phyloP scores from a whole-genome alignment of 257 asterid species.

The Rauvolfia tetraphylla region DNA sequence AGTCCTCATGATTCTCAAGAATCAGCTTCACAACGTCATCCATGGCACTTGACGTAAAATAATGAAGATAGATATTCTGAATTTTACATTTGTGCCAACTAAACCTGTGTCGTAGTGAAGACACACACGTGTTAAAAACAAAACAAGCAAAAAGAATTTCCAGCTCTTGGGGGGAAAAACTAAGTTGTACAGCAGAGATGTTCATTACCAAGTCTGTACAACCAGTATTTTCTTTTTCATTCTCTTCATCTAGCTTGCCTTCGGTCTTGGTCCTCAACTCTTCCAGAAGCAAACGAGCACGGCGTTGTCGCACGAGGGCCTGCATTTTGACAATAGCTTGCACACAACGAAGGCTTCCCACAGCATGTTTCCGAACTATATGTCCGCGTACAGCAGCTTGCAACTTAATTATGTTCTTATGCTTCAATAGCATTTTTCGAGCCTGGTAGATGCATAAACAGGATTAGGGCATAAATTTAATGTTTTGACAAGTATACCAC shows the following conservation, averaged over 20 bases:
- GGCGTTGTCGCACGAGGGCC: slow-evolving; percentile 78
- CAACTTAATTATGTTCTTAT: slow-evolving; percentile 54
- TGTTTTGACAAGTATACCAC: slow-evolving; percentile 4
- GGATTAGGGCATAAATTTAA: slow-evolving; percentile 16
- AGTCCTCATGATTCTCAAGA: not conserved
- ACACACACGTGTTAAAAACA: not conserved
- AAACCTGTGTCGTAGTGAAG: not conserved
- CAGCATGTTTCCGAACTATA: slow-evolving; percentile 77
- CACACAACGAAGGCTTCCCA: slow-evolving; percentile 90
- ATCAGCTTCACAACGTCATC: not conserved
- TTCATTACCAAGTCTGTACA: slow-evolving; percentile 19
- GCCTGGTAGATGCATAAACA: slow-evolving; percentile 52
- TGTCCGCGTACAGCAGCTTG: slow-evolving; percentile 98
- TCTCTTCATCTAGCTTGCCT: slow-evolving; percentile 25
- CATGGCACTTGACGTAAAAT: not conserved
- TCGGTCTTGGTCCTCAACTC: slow-evolving; percentile 29
- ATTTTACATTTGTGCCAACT: not conserved
- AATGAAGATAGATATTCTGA: not conserved
- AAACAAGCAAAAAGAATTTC: not conserved
- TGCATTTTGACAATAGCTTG: slow-evolving; percentile 92
- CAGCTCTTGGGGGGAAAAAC: not conserved
- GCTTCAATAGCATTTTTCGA: slow-evolving; percentile 48
- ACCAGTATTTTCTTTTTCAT: slow-evolving; percentile 24
- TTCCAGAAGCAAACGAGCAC: slow-evolving; percentile 28
- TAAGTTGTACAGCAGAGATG: not conserved